phyloP scores from a whole-genome alignment of 805 yeast genomes.

The Kodamaea neixiangensis region DNA sequence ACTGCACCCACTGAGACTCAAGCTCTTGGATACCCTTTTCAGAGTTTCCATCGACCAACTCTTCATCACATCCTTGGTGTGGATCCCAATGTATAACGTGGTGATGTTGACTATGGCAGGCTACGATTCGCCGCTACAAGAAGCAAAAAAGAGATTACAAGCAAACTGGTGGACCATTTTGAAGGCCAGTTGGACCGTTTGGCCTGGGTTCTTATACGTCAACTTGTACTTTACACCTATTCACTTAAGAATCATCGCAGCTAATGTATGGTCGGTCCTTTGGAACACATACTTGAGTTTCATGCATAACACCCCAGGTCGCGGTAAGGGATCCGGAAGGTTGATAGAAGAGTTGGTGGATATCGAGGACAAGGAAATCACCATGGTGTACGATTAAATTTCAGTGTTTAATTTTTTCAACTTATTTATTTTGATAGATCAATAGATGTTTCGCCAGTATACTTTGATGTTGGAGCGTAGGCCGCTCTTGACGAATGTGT shows the following conservation, averaged over 20 bases:
- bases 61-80: constrained; percentile 37
- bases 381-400: constrained; percentile 34
- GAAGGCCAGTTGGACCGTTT: constrained; percentile 42
- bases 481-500: constrained; percentile 37
- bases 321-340: constrained; percentile 40
- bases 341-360: constrained; percentile 40
- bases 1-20: constrained; percentile 13
- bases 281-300: constrained; percentile 47
- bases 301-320: constrained; percentile 50
- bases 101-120: constrained; percentile 39
- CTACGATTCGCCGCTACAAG: constrained; percentile 35
- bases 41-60: constrained; percentile 39
- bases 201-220: constrained; percentile 43
- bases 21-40: constrained; percentile 24
- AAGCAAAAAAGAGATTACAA: constrained; percentile 33
- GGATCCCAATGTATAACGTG: constrained; percentile 46
- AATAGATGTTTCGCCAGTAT: constrained; percentile 6
- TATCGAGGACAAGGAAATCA: constrained; percentile 37
- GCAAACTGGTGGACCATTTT: constrained; percentile 45
- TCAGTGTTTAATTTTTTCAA: not conserved
- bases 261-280: constrained; percentile 42
- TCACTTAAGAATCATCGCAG: constrained; percentile 37
- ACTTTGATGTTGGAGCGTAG: not conserved
- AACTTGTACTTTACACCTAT: constrained; percentile 41
- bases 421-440: not conserved